Evolutionary conservation across 768 basidiomycete species (phyloP).

Genomic region (Tephrocybe sp.): DNA sequence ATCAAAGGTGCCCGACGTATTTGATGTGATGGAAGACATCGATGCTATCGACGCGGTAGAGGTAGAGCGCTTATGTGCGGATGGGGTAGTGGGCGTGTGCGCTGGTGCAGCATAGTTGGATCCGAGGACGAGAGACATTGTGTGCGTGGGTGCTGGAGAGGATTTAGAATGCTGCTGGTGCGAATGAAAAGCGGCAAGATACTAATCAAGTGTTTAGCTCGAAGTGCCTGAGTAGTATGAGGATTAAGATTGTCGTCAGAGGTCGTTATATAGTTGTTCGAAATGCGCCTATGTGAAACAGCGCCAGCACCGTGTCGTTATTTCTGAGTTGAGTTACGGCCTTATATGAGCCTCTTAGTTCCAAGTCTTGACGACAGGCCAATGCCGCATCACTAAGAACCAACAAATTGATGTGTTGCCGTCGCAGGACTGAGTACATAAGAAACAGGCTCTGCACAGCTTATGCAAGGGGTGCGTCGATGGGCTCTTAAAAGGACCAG

Average conservation of each 20-base stretch:
- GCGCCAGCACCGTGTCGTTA: constrained; percentile 9
- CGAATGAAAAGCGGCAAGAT: neutral
- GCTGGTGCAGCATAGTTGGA: constrained; percentile 6
- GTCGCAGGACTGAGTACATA: neutral
- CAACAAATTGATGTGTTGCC: neutral
- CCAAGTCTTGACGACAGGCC: neutral
- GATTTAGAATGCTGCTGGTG: neutral
- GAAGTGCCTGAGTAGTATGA: neutral
- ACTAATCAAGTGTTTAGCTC: neutral
- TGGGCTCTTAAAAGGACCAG: too few species aligned
- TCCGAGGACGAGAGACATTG: constrained; percentile 7
- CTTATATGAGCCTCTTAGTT: neutral
- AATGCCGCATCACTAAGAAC: neutral
- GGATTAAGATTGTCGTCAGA: constrained; percentile 1
- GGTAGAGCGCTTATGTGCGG: constrained; percentile 12
- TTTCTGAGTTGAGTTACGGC: neutral
- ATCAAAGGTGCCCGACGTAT: constrained; percentile 3
- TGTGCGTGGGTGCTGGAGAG: neutral
- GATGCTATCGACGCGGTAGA: constrained; percentile 13
- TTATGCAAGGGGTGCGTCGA: neutral
- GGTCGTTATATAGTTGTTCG: constrained; percentile 7
- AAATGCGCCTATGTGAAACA: constrained; percentile 3
- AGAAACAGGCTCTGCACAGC: neutral
- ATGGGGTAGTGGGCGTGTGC: neutral
- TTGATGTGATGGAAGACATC: constrained; percentile 7